These are phyloP conservation scores for Ceratocystiopsis brevicomis DNA, from an alignment of 2,329 filamentous ascomycete species.

Conservation along the genomic window DNA sequence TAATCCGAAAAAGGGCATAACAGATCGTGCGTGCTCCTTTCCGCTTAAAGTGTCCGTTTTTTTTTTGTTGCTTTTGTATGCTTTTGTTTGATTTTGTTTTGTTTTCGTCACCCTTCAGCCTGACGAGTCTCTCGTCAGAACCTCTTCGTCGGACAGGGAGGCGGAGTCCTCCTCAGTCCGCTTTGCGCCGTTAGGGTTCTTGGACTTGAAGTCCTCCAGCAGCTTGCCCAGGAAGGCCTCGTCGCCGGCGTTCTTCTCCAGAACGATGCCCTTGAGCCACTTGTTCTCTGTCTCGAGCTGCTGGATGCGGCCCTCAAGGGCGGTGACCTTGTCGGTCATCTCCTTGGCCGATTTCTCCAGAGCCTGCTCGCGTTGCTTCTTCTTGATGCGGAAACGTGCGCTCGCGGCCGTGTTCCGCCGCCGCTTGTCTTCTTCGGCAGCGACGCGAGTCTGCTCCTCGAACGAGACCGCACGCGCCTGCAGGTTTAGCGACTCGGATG, in stretches of 20 bases:
- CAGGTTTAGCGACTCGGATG: constrained; percentile 22
- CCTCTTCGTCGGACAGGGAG: constrained; percentile 10
- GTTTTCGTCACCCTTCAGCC: constrained; percentile 1
- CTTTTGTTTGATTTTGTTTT: not conserved
- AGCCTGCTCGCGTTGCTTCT: constrained; percentile 84
- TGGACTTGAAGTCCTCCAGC: constrained; percentile 28
- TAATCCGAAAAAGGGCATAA: not conserved
- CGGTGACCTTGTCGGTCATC: constrained; percentile 58
- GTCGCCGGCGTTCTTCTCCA: constrained; percentile 57
- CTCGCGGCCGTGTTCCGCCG: constrained; percentile 76
- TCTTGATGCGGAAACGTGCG: constrained; percentile 81
- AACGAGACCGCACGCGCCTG: constrained; percentile 31
- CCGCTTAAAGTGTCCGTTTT: not conserved
- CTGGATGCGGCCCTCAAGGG: constrained; percentile 52
- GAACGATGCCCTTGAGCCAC: constrained; percentile 62
- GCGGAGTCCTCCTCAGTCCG: constrained; percentile 13
- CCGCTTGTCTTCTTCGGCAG: constrained; percentile 78
- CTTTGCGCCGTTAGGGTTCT: constrained; percentile 5
- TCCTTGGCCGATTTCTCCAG: constrained; percentile 69
- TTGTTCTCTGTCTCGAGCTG: constrained; percentile 72
- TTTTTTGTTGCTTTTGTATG: not conserved
- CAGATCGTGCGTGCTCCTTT: not conserved
- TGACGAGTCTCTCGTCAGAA: constrained; percentile 12
- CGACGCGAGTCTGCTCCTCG: constrained; percentile 52
- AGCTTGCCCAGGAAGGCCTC: constrained; percentile 31